These are phyloP conservation scores for Diaporthe sp. DNA, from an alignment of 2,329 filamentous ascomycete genomes.

Conservation along the genomic window DNA sequence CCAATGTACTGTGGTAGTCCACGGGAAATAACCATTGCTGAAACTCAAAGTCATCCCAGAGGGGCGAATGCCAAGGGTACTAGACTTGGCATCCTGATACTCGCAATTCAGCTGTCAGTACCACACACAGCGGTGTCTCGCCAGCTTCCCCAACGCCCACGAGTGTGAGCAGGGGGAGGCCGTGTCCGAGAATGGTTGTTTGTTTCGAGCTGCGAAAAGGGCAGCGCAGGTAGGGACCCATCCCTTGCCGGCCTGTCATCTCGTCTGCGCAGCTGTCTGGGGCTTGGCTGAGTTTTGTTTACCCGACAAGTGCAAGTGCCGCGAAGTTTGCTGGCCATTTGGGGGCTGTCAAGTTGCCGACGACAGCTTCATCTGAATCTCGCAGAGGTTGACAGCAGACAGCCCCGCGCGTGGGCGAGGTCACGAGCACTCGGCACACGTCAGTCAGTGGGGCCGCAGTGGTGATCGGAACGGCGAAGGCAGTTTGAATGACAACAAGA, in stretches of 20 bases:
- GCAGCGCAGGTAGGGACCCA: background rate
- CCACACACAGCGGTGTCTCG: constrained; percentile 3
- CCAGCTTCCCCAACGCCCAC: background rate
- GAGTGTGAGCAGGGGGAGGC: background rate
- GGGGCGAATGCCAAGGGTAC: constrained; percentile 32
- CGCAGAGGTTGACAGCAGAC: background rate
- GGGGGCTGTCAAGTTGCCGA: background rate
- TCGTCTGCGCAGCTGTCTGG: constrained; percentile 18
- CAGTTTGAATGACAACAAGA: background rate
- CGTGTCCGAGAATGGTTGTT: background rate
- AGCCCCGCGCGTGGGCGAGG: background rate
- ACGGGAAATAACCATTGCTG: constrained; percentile 27
- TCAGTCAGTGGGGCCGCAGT: constrained; percentile 25
- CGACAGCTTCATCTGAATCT: constrained; percentile 11
- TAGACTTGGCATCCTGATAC: constrained; percentile 5
- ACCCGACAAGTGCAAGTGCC: constrained; percentile 7
- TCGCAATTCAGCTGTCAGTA: background rate
- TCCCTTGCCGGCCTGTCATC: constrained; percentile 20
- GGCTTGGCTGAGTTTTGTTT: constrained; percentile 21
- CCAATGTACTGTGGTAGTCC: constrained; percentile 4
- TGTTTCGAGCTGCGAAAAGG: constrained; percentile 20
- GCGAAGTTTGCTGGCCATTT: constrained; percentile 5
- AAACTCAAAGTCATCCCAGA: constrained; percentile 40
- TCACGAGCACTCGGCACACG: constrained; percentile 32
- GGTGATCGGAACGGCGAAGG: background rate